Evolutionary conservation across 441 rosid genomes (phyloP).

Genomic region (Erodium trifolium): DNA sequence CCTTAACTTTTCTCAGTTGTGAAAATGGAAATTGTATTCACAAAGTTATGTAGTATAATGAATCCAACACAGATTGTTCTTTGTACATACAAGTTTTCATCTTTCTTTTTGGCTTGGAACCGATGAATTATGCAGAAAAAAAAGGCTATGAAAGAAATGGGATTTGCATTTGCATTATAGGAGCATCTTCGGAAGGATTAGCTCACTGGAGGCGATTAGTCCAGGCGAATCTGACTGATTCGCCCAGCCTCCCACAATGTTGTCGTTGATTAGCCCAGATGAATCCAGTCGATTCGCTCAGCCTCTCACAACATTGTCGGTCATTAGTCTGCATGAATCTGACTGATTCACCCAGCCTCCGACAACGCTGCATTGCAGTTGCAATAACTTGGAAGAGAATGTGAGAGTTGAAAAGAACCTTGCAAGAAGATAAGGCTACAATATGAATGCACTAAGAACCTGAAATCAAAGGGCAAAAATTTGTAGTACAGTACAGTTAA

Average conservation of each 20-base stretch:
- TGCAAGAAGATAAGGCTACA: conserved; percentile 25
- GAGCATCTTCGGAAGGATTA: too few species aligned
- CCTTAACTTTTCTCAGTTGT: neutral
- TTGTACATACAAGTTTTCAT: neutral
- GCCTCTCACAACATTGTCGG: too few species aligned
- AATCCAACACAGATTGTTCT: neutral
- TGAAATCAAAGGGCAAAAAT: conserved; percentile 12
- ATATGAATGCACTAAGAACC: conserved; percentile 11
- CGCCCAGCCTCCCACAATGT: too few species aligned
- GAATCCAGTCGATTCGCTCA: too few species aligned
- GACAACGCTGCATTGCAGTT: too few species aligned
- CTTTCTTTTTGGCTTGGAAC: neutral
- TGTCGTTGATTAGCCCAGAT: too few species aligned
- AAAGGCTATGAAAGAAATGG: neutral
- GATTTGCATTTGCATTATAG: neutral
- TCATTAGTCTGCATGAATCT: too few species aligned
- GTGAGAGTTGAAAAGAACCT: neutral
- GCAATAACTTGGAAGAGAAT: neutral
- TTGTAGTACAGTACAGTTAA: too few species aligned
- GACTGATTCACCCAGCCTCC: too few species aligned
- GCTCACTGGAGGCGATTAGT: too few species aligned
- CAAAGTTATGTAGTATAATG: neutral
- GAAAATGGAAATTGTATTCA: conserved; percentile 1
- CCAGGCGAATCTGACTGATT: too few species aligned
- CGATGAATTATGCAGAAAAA: neutral